Evolutionary conservation across 148 eudicot genomes (phyloP).

Genomic region (Heliamphora exappendiculata): DNA sequence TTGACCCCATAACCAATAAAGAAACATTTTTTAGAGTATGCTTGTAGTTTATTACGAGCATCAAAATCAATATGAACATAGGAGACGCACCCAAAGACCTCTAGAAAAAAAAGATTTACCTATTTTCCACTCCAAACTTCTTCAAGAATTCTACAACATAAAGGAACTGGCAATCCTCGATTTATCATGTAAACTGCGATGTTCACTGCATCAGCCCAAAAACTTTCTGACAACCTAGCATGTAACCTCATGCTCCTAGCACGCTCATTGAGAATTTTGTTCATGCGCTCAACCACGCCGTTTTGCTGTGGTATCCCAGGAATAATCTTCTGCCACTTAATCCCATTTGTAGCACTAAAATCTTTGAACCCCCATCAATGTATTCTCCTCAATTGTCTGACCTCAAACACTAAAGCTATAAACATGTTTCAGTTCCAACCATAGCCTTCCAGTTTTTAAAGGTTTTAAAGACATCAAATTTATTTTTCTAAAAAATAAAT

Average conservation of each 20-base stretch:
- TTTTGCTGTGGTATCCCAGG: not conserved
- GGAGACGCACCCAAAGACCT: not conserved
- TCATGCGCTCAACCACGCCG: not conserved
- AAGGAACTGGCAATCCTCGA: not conserved
- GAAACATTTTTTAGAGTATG: not conserved
- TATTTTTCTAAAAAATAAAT: not conserved
- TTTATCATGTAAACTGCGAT: not conserved
- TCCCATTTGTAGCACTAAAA: not conserved
- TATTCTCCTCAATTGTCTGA: not conserved
- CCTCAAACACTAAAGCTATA: not conserved
- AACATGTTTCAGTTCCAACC: not conserved
- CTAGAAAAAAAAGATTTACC: not conserved
- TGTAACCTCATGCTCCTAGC: constrained; percentile 2
- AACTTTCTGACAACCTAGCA: not conserved
- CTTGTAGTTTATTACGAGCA: not conserved
- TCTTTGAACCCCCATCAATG: not conserved
- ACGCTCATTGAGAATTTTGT: not conserved
- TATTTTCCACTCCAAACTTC: not conserved
- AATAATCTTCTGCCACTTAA: not conserved
- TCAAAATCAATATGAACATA: not conserved
- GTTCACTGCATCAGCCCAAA: not conserved
- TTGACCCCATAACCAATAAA: not conserved
- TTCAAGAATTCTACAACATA: not conserved
- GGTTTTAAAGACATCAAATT: not conserved
- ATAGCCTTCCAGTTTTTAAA: constrained; percentile 1